Evolutionary conservation across 495 filamentous ascomycete species (phyloP), one percentile per base, ranked within the genome.

Genomic region (Podospora pseudoanserina): DNA sequence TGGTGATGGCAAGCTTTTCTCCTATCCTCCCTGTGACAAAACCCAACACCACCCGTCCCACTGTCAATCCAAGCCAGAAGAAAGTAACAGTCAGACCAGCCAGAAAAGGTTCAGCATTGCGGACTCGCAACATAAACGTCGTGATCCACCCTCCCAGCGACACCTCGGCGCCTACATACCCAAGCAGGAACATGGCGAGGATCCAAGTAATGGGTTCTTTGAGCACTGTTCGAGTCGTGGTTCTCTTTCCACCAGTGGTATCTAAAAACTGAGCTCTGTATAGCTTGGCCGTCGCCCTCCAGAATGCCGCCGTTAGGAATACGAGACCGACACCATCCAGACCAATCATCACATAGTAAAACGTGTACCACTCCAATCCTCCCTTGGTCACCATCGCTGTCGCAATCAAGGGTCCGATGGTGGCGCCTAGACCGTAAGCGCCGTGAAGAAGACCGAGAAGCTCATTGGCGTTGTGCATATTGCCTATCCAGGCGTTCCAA

Each of bases 131-230:
- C 78, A 96, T 86, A 79, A 94, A 96, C 2, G 91, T 92, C 56
- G 94, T 91, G 54, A 96, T 88, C 93, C 92, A 97, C 18, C 93
- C 90, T 34, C 92, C 92, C 0, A 96, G 83, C 0, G 89, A 88
- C 23, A 97, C 93, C 68, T 97, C 93, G n/a, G 89, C 80, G 56
- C 93, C 93, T 13, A 95, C 91, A 72, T 95, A 96, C 54, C 86
- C 86, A 3, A 96, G 82, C 53, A 95, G 78, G 78, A 96, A 96
- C 18, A 90, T 57, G 9, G 93, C 85, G 49, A 87, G 86, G 26
- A 95, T 77, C 92, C 92, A 97, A 28, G 90, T 90, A 3, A 95
- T 78, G 55, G 76, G 78, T 44, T 77, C 64, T 13, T 66, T 60
- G 53, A 75, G 64, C 49, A 77, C 70, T 11, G 68, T 49, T 73